Evolutionary conservation across 1,284 basidiomycete genomes (phyloP).

Genomic region (Marasmius sp.): DNA sequence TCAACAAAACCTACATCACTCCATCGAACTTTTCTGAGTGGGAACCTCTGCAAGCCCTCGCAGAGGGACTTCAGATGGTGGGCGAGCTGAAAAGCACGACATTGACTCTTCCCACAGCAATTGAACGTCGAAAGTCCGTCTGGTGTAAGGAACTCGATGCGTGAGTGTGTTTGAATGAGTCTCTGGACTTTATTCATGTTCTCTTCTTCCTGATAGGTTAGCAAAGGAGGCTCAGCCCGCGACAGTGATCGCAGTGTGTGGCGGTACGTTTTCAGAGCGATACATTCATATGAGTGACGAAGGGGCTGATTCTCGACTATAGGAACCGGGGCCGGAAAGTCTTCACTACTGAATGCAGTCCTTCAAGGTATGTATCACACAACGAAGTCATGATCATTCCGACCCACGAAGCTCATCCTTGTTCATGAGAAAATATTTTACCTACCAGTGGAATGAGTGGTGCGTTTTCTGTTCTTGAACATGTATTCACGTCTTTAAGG

Average conservation of each 20-base stretch:
- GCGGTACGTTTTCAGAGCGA: slow-evolving; percentile 38
- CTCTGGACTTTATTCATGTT: not conserved
- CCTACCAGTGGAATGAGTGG: slow-evolving; percentile 66
- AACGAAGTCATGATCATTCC: not conserved
- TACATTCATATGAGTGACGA: not conserved
- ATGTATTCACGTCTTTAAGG: not conserved
- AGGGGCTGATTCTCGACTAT: slow-evolving; percentile 1
- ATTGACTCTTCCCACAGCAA: no score
- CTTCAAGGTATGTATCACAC: slow-evolving; percentile 44
- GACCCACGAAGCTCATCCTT: slow-evolving; percentile 8
- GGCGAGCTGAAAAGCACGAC: no score
- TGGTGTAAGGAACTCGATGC: no score
- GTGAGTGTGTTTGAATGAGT: no score
- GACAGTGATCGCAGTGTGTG: slow-evolving; percentile 62
- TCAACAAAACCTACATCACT: no score
- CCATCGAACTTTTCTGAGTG: no score
- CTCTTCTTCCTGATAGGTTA: slow-evolving; percentile 33
- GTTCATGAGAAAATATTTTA: slow-evolving; percentile 51
- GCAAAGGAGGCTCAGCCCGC: slow-evolving; percentile 48
- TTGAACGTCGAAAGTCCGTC: no score
- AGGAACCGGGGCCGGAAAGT: slow-evolving; percentile 65
- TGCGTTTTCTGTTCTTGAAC: slow-evolving; percentile 22
- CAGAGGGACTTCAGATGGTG: no score
- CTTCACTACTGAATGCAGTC: slow-evolving; percentile 58
- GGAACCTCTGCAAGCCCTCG: no score